Evolutionary conservation across 2,329 filamentous ascomycete genomes (phyloP).

Genomic region (Mycosphaerelloides madeirae): DNA sequence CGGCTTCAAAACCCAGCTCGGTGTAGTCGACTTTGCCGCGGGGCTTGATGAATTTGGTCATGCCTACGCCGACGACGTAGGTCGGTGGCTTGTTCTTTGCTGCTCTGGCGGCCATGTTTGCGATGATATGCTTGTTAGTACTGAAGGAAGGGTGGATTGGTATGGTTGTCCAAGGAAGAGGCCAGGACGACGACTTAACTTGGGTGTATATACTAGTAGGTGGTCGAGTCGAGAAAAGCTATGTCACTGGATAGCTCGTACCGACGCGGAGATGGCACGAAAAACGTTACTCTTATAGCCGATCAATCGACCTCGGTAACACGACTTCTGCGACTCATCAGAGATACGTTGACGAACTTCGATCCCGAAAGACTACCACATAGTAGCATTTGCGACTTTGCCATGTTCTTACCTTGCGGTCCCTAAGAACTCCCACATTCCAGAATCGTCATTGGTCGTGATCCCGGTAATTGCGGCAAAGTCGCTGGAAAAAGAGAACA

Average conservation of each 20-base stretch:
- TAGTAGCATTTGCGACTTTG: no score
- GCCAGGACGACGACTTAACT: neutral
- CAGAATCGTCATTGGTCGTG: neutral
- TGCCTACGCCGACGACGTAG: slow-evolving; percentile 95
- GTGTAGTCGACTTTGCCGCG: slow-evolving; percentile 90
- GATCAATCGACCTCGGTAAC: slow-evolving; percentile 7
- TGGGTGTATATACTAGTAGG: slow-evolving; percentile 1
- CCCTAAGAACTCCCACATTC: no score
- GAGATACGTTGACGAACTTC: neutral
- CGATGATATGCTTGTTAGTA: slow-evolving; percentile 2
- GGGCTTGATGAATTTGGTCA: slow-evolving; percentile 99
- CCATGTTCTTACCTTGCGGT: no score
- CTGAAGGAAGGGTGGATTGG: neutral
- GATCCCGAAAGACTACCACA: neutral
- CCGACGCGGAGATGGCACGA: slow-evolving; percentile 3
- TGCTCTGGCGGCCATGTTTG: slow-evolving; percentile 23
- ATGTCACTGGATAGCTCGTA: slow-evolving; percentile 1
- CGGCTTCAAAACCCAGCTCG: slow-evolving; percentile 88
- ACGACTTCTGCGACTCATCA: neutral
- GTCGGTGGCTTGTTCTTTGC: slow-evolving; percentile 22
- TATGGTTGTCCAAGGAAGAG: no score
- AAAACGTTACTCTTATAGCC: slow-evolving; percentile 2
- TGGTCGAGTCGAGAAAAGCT: slow-evolving; percentile 7
- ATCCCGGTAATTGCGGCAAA: slow-evolving; percentile 7
- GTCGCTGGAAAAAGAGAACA: neutral